Evolutionary conservation across 2,329 filamentous ascomycete species (phyloP), one percentile per base, ranked within the genome.

Genomic region (Pyrenophora tritici-repentis): DNA sequence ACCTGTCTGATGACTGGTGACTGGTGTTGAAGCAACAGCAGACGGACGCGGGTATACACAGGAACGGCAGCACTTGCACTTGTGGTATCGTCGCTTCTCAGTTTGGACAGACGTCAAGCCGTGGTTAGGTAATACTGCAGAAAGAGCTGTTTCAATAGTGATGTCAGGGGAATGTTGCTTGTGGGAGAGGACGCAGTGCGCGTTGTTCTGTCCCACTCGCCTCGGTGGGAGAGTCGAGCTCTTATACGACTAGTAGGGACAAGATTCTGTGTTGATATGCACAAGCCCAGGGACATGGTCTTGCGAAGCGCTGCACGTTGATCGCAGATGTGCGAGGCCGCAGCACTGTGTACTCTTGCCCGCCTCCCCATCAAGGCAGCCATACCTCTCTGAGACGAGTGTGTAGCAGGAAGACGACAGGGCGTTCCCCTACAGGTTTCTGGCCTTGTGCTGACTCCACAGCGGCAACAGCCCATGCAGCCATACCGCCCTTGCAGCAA

Each of bases 81-180:
- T n/a, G 14, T 12, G 13, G 22, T 14, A 16, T 36, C 32, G 43
- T 50, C 37, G 37, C 29, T 51, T 7, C 26, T 29, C 26, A 4
- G 26, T 44, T 31, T 26, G 17, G 10, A 26, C n/a, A 17, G 7
- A 33, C 12, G 36, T 26, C 41, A 31, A 48, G 45, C 22, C 34
- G 44, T 34, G 24, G 36, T 46, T 56, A 58, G 68, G 52, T 55
- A 56, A 73, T 73, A 62, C 51, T 65, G 55, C 32, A 51, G 50
- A 22, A 70, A 72, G 61, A 68, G 53, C 70, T 73, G 61, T 64
- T 67, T 37, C 45, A 58, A 67, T 73, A 73, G 56, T 56, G 55
- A 72, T 73, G 69, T 66, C 59, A 50, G 26, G 26, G 9, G 26
- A 55, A 32, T 47, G 42, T 55, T 55, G 41, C 36, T 55, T 56